Percentiles rank a stretch among this genome's conserved stretches.
phyloP scores from a whole-genome alignment of 2,329 filamentous ascomycete genomes.

The Epichloe glyceriae region DNA sequence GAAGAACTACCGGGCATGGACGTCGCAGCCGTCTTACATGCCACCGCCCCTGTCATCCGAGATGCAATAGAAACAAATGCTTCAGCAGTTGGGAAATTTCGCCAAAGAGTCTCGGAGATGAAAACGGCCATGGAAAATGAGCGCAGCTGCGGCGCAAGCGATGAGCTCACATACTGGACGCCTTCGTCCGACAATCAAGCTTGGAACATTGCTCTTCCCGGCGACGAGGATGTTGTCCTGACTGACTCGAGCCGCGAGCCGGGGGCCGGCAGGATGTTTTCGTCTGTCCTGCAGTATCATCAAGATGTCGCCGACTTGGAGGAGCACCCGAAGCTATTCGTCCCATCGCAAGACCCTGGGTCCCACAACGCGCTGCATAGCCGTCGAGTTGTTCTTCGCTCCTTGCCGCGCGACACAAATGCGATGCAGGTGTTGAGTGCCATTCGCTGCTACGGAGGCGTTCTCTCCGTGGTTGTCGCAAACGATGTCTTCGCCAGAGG shows the following conservation, averaged over 20 bases:
- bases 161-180: background rate
- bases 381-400: conserved; percentile 13
- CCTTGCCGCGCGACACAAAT: conserved; percentile 8
- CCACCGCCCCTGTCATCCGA: background rate
- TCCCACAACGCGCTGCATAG: background rate
- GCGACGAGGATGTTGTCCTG: background rate
- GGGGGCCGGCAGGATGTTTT: no score
- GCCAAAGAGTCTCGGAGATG: background rate
- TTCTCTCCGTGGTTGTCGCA: conserved; percentile 6
- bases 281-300: conserved; percentile 4
- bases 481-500: background rate
- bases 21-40: background rate
- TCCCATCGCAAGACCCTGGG: background rate
- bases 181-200: background rate
- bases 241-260: background rate
- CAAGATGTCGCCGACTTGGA: background rate
- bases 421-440: conserved; percentile 10
- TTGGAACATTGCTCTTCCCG: background rate
- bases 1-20: background rate
- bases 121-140: background rate
- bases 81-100: background rate
- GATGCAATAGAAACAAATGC: background rate
- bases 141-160: background rate
- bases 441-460: conserved; percentile 7
- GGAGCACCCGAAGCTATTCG: conserved; percentile 1